phyloP scores from a whole-genome alignment of 495 filamentous ascomycete species.

The Lasiosphaeria ovina region DNA sequence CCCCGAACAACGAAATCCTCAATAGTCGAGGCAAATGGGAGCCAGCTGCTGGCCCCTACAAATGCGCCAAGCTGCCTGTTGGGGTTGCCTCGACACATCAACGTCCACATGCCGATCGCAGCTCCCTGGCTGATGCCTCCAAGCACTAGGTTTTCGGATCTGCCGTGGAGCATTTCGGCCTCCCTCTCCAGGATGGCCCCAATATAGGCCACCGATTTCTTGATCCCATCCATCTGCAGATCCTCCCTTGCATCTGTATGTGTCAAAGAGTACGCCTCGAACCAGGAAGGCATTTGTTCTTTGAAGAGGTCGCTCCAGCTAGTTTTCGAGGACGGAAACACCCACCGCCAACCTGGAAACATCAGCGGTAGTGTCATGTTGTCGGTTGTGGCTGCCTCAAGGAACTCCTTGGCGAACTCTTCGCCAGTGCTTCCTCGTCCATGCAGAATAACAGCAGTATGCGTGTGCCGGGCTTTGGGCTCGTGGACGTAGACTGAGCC shows the following conservation, averaged over 20 bases:
- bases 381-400: constrained; percentile 23
- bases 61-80: constrained; percentile 30
- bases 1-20: background rate
- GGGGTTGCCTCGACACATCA: constrained; percentile 29
- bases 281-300: constrained; percentile 34
- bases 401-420: constrained; percentile 52
- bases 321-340: constrained; percentile 44
- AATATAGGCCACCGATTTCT: background rate
- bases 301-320: constrained; percentile 39
- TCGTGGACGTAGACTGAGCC: constrained; percentile 21
- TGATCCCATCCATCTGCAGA: background rate
- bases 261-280: constrained; percentile 35
- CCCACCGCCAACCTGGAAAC: constrained; percentile 26
- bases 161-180: constrained; percentile 7
- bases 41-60: constrained; percentile 53
- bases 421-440: constrained; percentile 51
- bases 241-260: constrained; percentile 5
- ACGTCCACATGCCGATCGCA: constrained; percentile 41
- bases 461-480: constrained; percentile 39
- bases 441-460: constrained; percentile 56
- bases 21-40: constrained; percentile 40
- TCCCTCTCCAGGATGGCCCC: background rate
- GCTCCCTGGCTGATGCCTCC: constrained; percentile 56
- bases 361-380: constrained; percentile 19
- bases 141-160: constrained; percentile 29